These are phyloP conservation scores for Tetrapisispora taiwanensis DNA, from an alignment of 805 yeast species.

Conservation along the genomic window DNA sequence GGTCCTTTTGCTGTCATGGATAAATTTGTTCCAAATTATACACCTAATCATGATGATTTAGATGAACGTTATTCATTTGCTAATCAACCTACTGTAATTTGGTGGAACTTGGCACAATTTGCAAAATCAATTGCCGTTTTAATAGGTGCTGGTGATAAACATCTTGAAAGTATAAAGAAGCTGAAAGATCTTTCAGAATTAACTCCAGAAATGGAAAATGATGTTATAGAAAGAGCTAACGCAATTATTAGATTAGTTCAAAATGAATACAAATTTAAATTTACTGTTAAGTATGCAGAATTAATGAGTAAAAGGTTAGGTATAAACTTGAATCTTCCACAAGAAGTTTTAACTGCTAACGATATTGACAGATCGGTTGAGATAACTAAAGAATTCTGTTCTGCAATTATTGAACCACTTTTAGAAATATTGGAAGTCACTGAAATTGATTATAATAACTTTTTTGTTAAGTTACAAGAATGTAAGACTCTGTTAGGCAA, in stretches of 20 bases:
- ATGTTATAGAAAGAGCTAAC: conserved; percentile 51
- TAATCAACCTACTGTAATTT: conserved; percentile 77
- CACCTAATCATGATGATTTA: conserved; percentile 86
- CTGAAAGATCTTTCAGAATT: conserved; percentile 29
- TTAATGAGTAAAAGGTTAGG: conserved; percentile 64
- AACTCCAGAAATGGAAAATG: conserved; percentile 40
- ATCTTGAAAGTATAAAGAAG: conserved; percentile 33
- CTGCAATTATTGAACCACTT: conserved; percentile 43
- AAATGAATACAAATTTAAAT: conserved; percentile 53
- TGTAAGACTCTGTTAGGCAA: too few relatives aligned
- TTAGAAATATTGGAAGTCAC: conserved; percentile 50
- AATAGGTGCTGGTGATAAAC: conserved; percentile 57
- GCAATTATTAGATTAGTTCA: conserved; percentile 53
- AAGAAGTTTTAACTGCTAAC: conserved; percentile 21
- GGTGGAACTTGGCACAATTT: conserved; percentile 85
- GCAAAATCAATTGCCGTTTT: conserved; percentile 79
- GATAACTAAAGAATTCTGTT: conserved; percentile 14
- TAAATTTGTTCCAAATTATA: conserved; percentile 64
- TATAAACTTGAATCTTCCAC: conserved; percentile 35
- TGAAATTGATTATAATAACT: conserved; percentile 68
- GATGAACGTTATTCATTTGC: conserved; percentile 61
- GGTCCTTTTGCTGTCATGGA: conserved; percentile 95
- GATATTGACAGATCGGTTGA: conserved; percentile 7
- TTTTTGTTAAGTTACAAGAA: conserved; percentile 56
- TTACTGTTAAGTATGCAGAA: conserved; percentile 47